Base-by-base conservation (phyloP, 2,329 filamentous ascomycete species). In the Coniosporium tulheliwenetii region DNA sequence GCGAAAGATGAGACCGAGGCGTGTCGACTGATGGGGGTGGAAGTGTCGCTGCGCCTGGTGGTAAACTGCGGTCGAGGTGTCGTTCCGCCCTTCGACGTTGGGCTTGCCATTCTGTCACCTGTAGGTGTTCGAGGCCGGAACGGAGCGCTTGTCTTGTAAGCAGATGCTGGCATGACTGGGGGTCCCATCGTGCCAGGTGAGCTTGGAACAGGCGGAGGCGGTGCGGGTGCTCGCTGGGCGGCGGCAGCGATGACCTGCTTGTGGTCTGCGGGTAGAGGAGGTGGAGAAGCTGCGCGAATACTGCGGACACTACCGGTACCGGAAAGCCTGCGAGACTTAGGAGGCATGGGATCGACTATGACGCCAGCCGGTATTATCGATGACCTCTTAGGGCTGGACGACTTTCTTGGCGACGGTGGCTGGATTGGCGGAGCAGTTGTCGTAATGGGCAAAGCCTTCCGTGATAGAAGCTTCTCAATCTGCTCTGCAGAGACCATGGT, bases 1-100 rank as follows among this genome's bases (percentile, higher is more conserved):
- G 79, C 85, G 56, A 98, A 98, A 0, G 91, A 96, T 0, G 91
- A 94, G 5, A 96, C 76, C 0, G 91, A 98, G 2, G 86, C 93
- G 48, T 83, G 77, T 36, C 81, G 75, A 48, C 75, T 75, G 62
- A 39, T 67, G 44, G 44, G 71, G 30, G 69, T 69, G 39, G 65
- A 60, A 38, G 67, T 62, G 46, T 63, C 62, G 39, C 62, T 59
- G 43, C 70, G 66, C 41, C 54, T 55, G 37, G 64, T 61, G 32
- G 67, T 67, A 62, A 48, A 56, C 44, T 56, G 57, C 40, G 59
- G 60, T 32, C 67, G 65, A 39, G 78, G 75, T 10, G 81, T 81
- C 1, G 75, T 77, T 34, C 71, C 75, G 38, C 33, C 38, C 56
- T 52, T 33, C 49, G 46, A 10, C 35, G 37, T 12, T 38, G 39